Conservation (phyloP, 257 asterid genomes). For the Eustoma russellianum region DNA sequence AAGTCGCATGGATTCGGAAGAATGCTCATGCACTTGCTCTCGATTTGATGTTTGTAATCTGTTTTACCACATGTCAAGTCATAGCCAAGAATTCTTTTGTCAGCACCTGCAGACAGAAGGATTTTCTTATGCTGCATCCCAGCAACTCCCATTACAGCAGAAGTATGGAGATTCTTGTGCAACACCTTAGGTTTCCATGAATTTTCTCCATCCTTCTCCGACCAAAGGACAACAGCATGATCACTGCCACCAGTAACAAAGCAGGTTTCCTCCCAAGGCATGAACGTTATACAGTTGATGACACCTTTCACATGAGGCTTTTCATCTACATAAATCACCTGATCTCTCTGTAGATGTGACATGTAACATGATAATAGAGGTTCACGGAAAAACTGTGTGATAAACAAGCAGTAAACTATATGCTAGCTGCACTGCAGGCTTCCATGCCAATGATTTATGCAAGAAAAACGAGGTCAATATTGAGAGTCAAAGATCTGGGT, state of each 20-base stretch:
- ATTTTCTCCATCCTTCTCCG: conserved; percentile 47
- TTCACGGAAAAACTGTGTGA: neutral
- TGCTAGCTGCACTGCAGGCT: neutral
- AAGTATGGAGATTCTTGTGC: conserved; percentile 57
- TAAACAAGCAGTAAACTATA: neutral
- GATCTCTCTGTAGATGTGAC: conserved; percentile 30
- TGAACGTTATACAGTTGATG: conserved; percentile 73
- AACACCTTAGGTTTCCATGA: conserved; percentile 56
- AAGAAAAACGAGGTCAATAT: neutral
- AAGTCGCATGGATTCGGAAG: conserved; percentile 80
- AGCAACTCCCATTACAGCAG: conserved; percentile 94
- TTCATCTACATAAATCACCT: conserved; percentile 49
- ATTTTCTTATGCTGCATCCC: conserved; percentile 71
- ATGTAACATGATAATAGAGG: conserved; percentile 4
- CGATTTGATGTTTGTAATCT: conserved; percentile 65
- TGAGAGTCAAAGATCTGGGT: neutral
- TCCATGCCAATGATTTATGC: neutral
- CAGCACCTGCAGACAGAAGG: conserved; percentile 79
- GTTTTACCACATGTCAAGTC: conserved; percentile 46
- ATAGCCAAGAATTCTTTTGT: conserved; percentile 61
- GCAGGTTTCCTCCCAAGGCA: conserved; percentile 76
- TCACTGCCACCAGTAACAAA: conserved; percentile 90
- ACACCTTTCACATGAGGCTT: conserved; percentile 79
- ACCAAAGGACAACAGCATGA: conserved; percentile 84
- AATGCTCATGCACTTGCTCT: conserved; percentile 90